Percentiles rank a stretch among this genome's conserved stretches.
phyloP scores from a whole-genome alignment of 2,329 filamentous ascomycete species.

The Fusarium buxicola region DNA sequence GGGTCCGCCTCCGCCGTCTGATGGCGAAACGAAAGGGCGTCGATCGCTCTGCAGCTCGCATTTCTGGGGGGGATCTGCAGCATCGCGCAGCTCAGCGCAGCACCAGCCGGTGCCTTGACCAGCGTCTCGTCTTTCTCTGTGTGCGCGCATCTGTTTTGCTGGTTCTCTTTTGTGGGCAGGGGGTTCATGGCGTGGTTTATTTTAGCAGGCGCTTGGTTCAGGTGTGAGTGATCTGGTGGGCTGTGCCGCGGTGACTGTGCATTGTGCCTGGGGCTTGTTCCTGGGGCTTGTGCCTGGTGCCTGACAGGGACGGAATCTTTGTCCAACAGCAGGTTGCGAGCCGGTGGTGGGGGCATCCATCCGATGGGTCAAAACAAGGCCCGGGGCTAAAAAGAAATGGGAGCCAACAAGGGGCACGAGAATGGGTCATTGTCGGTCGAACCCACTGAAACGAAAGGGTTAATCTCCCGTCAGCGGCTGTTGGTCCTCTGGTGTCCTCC shows the following conservation, averaged over 20 bases:
- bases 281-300: constrained; percentile 14
- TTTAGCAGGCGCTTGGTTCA: constrained; percentile 28
- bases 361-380: constrained; percentile 23
- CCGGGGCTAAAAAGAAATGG: background rate
- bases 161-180: background rate
- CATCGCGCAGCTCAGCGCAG: background rate
- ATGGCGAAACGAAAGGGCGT: constrained; percentile 24
- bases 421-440: constrained; percentile 16
- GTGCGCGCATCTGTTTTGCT: background rate
- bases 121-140: constrained; percentile 2
- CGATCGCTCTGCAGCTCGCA: too few species aligned
- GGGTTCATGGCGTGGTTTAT: constrained; percentile 19
- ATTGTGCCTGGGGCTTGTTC: constrained; percentile 5
- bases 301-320: constrained; percentile 3
- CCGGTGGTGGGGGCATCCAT: constrained; percentile 15
- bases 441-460: constrained; percentile 11
- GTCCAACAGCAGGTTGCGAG: constrained; percentile 7
- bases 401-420: constrained; percentile 16
- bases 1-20: background rate
- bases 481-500: too few species aligned
- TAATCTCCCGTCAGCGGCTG: constrained; percentile 40
- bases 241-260: constrained; percentile 3
- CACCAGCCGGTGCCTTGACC: background rate
- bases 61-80: constrained; percentile 21
- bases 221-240: constrained; percentile 10